phyloP scores from a whole-genome alignment of 1,284 basidiomycete genomes.

The Ceratobasidium sp. region DNA sequence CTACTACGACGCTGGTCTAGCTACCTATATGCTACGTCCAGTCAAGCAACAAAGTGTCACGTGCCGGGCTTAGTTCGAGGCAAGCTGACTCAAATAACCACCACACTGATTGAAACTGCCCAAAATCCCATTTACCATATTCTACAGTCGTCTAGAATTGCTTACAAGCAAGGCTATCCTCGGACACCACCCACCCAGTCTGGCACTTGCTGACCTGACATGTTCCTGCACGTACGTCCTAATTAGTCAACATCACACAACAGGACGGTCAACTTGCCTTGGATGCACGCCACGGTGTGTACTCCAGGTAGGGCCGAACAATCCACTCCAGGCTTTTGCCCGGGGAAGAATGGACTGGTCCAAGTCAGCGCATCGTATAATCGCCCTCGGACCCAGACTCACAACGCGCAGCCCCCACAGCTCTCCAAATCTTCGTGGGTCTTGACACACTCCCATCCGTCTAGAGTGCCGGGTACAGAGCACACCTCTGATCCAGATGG shows the following conservation, averaged over 20 bases:
- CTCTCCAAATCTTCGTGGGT: conserved; percentile 10
- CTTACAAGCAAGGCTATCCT: conserved; percentile 7
- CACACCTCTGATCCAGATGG: conserved; percentile 15
- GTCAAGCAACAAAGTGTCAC: too few relatives aligned
- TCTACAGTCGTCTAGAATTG: not conserved
- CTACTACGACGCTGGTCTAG: too few relatives aligned
- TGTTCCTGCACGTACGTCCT: not conserved
- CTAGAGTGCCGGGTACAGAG: not conserved
- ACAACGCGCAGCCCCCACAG: conserved; percentile 30
- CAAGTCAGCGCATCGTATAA: not conserved
- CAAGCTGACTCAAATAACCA: not conserved
- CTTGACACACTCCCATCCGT: conserved; percentile 32
- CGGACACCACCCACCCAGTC: not conserved
- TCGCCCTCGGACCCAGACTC: not conserved
- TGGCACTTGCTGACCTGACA: conserved; percentile 11
- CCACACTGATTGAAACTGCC: not conserved
- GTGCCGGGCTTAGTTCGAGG: too few relatives aligned
- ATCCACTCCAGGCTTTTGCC: not conserved
- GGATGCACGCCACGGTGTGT: not conserved
- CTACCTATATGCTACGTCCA: too few relatives aligned
- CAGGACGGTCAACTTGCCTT: not conserved
- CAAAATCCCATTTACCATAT: not conserved
- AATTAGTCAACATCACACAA: not conserved
- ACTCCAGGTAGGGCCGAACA: conserved; percentile 18
- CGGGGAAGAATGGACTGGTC: conserved; percentile 2